Conservation (phyloP, 2,329 filamentous ascomycete genomes). For the Alternaria rosae region DNA sequence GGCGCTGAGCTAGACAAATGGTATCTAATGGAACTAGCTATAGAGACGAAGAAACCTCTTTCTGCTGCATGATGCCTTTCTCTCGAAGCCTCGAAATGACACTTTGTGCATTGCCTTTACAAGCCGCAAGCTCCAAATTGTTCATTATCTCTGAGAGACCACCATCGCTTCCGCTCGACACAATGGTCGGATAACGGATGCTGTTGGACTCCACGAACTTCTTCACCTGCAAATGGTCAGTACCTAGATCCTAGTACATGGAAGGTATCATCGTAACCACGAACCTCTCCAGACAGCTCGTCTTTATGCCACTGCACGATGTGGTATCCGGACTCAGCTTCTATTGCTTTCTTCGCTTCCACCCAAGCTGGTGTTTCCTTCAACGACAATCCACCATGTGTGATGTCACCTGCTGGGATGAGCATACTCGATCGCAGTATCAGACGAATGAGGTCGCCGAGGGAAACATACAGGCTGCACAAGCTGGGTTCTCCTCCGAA, state of each 20-base stretch:
- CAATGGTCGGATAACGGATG: not conserved
- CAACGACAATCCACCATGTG: not conserved
- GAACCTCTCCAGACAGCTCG: not conserved
- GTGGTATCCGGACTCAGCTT: not conserved
- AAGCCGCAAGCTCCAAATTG: not conserved
- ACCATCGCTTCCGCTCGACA: not conserved
- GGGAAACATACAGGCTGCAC: not conserved
- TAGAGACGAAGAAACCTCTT: not conserved
- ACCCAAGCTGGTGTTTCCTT: not conserved
- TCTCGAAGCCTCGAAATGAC: not conserved
- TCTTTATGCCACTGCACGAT: not conserved
- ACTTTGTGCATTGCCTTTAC: not conserved
- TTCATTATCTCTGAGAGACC: not conserved
- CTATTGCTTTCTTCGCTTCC: not conserved
- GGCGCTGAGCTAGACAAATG: not conserved
- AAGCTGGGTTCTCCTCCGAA: not conserved
- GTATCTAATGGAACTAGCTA: not conserved
- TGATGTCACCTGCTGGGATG: not conserved
- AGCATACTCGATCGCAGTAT: not conserved
- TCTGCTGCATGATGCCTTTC: not conserved
- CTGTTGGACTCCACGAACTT: not conserved
- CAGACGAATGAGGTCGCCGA: not conserved
- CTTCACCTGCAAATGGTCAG: not conserved
- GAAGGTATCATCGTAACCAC: not conserved
- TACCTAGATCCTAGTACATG: not conserved